Conservation (phyloP, 2,329 filamentous ascomycete species). For the Shiraia bambusicola region DNA sequence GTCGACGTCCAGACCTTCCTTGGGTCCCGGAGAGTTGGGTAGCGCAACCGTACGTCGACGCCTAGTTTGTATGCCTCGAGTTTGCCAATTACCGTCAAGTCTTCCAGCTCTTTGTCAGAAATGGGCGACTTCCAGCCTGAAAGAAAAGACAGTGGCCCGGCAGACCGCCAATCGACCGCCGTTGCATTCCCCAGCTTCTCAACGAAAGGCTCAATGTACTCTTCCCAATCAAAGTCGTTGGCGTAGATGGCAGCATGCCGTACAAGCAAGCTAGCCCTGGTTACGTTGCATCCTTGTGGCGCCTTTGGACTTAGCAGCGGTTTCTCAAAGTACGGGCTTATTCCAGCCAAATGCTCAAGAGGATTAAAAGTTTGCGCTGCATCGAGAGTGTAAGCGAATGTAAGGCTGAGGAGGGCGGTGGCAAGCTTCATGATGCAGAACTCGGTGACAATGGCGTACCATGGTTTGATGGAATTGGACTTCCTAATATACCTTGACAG, state of each 20-base stretch:
- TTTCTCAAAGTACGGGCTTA: slow-evolving; percentile 54
- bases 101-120: slow-evolving; percentile 57
- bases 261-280: slow-evolving; percentile 46
- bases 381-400: slow-evolving; percentile 26
- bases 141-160: slow-evolving; percentile 60
- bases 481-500: not conserved
- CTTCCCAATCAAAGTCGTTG: slow-evolving; percentile 56
- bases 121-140: slow-evolving; percentile 59
- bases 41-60: slow-evolving; percentile 59
- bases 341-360: slow-evolving; percentile 53
- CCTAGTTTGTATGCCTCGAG: slow-evolving; percentile 63
- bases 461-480: not conserved
- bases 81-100: slow-evolving; percentile 63
- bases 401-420: slow-evolving; percentile 24
- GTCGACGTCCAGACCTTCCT: slow-evolving; percentile 63
- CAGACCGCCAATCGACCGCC: slow-evolving; percentile 59
- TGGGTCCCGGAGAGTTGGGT: slow-evolving; percentile 56
- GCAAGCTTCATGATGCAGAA: slow-evolving; percentile 16
- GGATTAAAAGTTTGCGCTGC: slow-evolving; percentile 50
- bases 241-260: slow-evolving; percentile 55
- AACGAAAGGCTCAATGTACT: slow-evolving; percentile 54
- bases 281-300: slow-evolving; percentile 55
- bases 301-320: slow-evolving; percentile 50
- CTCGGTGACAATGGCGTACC: slow-evolving; percentile 13
- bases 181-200: slow-evolving; percentile 62